Evolutionary conservation across 768 basidiomycete species (phyloP).

Genomic region (Naganishia antarctica): DNA sequence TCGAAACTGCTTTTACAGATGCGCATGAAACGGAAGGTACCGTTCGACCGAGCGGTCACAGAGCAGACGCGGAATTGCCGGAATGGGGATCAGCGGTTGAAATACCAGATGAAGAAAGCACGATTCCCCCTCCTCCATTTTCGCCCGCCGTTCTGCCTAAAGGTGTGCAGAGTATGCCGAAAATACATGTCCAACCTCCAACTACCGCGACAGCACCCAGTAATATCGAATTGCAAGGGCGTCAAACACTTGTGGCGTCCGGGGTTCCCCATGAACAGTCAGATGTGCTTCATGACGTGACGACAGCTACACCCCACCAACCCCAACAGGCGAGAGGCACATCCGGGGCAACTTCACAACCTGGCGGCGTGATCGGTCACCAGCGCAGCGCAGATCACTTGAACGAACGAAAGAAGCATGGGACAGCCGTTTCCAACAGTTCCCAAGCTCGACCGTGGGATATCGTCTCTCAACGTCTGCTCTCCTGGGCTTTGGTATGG

Average conservation of each 20-base stretch:
- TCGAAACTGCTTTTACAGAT: neutral
- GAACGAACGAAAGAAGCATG: no score
- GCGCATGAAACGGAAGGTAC: neutral
- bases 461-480: conserved; percentile 43
- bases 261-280: neutral
- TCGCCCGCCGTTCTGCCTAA: conserved; percentile 5
- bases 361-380: conserved; percentile 18
- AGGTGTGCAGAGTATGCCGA: conserved; percentile 29
- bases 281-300: neutral
- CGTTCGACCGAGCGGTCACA: neutral
- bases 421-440: no score
- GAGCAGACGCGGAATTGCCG: neutral
- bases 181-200: conserved; percentile 43
- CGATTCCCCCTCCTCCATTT: neutral
- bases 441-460: conserved; percentile 39
- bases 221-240: conserved; percentile 28
- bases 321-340: neutral
- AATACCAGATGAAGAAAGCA: conserved; percentile 30
- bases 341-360: no score
- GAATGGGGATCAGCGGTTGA: conserved; percentile 45
- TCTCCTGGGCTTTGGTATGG: conserved; percentile 48
- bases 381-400: no score
- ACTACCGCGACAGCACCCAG: conserved; percentile 30
- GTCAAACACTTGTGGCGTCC: neutral
- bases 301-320: neutral